These are phyloP conservation scores for Cucumis melo DNA, from an alignment of 306 rosid genomes.

Conservation along the genomic window DNA sequence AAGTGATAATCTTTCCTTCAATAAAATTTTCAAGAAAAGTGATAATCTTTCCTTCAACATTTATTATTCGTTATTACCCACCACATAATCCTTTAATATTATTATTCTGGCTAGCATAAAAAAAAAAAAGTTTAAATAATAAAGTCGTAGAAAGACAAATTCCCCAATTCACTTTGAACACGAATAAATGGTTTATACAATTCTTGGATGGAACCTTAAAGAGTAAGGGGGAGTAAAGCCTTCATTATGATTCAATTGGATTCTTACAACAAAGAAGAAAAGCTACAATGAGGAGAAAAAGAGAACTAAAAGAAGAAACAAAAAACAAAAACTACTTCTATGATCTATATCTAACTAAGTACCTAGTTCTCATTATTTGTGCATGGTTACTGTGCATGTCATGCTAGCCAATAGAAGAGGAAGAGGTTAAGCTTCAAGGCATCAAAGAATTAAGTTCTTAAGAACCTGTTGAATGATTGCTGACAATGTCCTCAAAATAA, in stretches of 20 bases:
- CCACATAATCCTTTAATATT: no score
- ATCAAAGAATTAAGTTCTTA: not conserved
- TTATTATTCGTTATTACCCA: no score
- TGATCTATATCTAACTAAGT: not conserved
- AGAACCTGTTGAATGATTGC: constrained; percentile 3
- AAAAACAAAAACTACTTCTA: not conserved
- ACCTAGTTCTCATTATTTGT: not conserved
- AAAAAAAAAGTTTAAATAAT: no score
- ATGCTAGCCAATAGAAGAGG: not conserved
- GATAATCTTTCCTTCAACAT: no score
- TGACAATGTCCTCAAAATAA: constrained; percentile 21
- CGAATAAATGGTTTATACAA: no score
- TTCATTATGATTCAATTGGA: not conserved
- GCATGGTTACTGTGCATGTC: constrained; percentile 5
- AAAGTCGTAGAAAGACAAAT: no score
- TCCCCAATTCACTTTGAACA: no score
- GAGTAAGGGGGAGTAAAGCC: no score
- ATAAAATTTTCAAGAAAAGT: no score
- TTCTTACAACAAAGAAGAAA: not conserved
- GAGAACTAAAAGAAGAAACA: not conserved
- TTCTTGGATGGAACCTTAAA: no score
- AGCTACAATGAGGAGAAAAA: not conserved
- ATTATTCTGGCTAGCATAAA: no score
- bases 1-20: no score
- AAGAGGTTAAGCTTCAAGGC: not conserved